These are phyloP conservation scores for Monosporozyma solicola DNA, from an alignment of 805 yeast genomes.

Conservation along the genomic window DNA sequence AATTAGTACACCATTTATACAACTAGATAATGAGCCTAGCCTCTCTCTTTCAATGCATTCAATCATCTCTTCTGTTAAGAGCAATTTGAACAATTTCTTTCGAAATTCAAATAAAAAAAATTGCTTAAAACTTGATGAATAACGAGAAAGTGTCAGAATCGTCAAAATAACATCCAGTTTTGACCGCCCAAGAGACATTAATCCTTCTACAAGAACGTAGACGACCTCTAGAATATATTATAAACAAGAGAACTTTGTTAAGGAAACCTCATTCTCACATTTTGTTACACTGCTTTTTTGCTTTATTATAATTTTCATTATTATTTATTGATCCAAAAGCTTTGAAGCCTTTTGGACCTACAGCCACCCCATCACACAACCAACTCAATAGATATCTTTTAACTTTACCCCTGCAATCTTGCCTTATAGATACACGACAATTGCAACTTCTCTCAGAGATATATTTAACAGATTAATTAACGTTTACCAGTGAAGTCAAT, in stretches of 20 bases:
- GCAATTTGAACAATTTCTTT: not conserved
- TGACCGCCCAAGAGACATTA: not conserved
- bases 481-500: not conserved
- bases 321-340: not conserved
- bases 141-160: not conserved
- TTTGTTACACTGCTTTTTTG: no score
- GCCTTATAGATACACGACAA: not conserved
- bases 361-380: not conserved
- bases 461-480: not conserved
- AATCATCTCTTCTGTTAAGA: not conserved
- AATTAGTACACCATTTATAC: not conserved
- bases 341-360: not conserved
- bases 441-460: not conserved
- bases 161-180: not conserved
- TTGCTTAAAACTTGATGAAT: not conserved
- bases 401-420: not conserved
- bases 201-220: not conserved
- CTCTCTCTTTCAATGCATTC: not conserved
- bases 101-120: not conserved
- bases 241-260: not conserved
- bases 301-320: not conserved
- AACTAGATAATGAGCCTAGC: not conserved
- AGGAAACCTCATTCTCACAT: not conserved
- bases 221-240: not conserved
- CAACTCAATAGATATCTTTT: not conserved